Base-by-base conservation (phyloP, 306 rosid genomes). In the Datisca glomerata region DNA sequence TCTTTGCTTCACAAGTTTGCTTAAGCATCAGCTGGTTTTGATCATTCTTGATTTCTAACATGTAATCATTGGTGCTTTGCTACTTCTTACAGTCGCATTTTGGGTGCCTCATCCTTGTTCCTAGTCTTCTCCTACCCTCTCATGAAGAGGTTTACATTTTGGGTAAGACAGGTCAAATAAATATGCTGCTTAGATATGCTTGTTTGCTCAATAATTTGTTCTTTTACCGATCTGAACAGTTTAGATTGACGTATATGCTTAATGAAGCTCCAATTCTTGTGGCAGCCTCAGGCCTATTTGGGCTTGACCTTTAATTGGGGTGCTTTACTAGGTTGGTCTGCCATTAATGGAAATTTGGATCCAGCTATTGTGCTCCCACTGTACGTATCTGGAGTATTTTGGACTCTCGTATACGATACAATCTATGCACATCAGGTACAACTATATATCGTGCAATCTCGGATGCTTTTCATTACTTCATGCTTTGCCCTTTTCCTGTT, bases 341-440 rank as follows among this genome's bases (percentile, higher is more conserved):
- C 97, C 7, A 19, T 87, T 49, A 79, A 49, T 65, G 91, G 93
- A 63, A 68, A 69, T 64, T 60, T 83, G 57, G 91, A 89, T 61
- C 93, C 81, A 58, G 58, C 77, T 35, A 44, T 80, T 27, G 91
- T 89, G 49, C 63, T 89, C 43, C 97, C 97, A 23, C 72, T 89
- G 33, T 89, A 89, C 56, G 28, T 59, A 44, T 79, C 95, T 49
- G 93, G 97, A 46, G 81, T 83, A 41, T 83, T 57, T 61, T 89
- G 97, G 97, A 89, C 95, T 47, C 86, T 83, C 39, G 86, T 89
- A 24, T 89, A 80, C 57, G 97, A 89, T 64, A 89, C 91, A 2
- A 83, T 89, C 55, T 83, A 83, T 34, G 97, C 97, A 14, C 97
- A 89, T 72, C 95, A 89, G 97, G 97, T 87, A 66, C 49, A n/a